phyloP scores from a whole-genome alignment of 2,329 filamentous ascomycete genomes.

The Meredithiella fracta region DNA sequence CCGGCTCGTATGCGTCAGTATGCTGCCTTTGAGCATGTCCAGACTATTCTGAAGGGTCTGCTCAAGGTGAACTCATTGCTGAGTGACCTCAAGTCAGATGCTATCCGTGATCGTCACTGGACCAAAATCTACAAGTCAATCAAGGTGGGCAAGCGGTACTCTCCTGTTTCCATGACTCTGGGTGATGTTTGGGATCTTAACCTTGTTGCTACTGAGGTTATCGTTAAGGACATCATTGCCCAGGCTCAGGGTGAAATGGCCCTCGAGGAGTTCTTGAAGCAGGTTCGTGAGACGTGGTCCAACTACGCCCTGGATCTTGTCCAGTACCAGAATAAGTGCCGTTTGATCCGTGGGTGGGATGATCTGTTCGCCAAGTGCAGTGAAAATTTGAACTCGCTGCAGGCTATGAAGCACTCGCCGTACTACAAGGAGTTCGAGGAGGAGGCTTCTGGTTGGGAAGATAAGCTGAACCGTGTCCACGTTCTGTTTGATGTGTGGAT shows the following conservation, averaged over 20 bases:
- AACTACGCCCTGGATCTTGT: conserved; percentile 89
- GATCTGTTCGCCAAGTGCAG: conserved; percentile 97
- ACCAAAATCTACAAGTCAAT: conserved; percentile 93
- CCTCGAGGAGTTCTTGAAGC: conserved; percentile 88
- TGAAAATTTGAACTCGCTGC: conserved; percentile 90
- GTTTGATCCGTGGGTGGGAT: conserved; percentile 93
- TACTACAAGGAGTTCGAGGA: conserved; percentile 99
- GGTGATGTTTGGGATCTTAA: conserved; percentile 98
- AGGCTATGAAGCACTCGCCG: conserved; percentile 96
- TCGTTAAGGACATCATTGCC: conserved; percentile 83
- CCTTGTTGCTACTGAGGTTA: conserved; percentile 65
- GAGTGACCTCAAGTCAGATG: conserved; percentile 85
- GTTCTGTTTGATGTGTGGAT: conserved; percentile 99
- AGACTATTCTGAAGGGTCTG: conserved; percentile 71
- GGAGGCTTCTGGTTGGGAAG: conserved; percentile 90
- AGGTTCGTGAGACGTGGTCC: conserved; percentile 92
- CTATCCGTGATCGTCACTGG: conserved; percentile 93
- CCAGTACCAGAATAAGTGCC: conserved; percentile 95
- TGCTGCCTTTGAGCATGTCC: conserved; percentile 97
- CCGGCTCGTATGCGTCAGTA: conserved; percentile 98
- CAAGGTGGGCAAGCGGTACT: conserved; percentile 85
- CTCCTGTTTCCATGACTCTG: conserved; percentile 84
- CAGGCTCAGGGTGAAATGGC: conserved; percentile 98
- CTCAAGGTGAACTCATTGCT: conserved; percentile 83
- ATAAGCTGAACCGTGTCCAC: conserved; percentile 92